These are phyloP conservation scores for Fusarium nurragi DNA, from an alignment of 2,329 filamentous ascomycete species.

Conservation along the genomic window DNA sequence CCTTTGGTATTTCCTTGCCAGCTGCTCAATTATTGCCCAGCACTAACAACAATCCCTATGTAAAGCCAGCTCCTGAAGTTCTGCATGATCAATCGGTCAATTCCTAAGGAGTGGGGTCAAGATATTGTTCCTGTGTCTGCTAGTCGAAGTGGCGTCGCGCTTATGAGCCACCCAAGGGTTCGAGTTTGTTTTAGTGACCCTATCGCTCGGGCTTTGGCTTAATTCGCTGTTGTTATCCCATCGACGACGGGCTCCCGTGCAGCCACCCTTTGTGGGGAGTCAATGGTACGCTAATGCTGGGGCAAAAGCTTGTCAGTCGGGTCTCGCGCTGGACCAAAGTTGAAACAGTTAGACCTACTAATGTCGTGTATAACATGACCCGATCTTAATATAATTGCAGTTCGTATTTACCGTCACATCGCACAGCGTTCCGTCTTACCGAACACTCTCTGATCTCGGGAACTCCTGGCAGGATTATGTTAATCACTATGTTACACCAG, in stretches of 20 bases:
- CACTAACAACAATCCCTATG: constrained; percentile 12
- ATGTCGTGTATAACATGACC: constrained; percentile 13
- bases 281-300: constrained; percentile 22
- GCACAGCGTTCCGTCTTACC: constrained; percentile 3
- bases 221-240: constrained; percentile 4
- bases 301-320: constrained; percentile 36
- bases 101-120: constrained; percentile 41
- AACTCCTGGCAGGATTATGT: neutral
- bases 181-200: constrained; percentile 33
- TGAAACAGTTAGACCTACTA: constrained; percentile 29
- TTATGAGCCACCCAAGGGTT: constrained; percentile 19
- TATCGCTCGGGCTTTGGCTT: constrained; percentile 7
- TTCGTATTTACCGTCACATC: constrained; percentile 32
- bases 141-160: constrained; percentile 30
- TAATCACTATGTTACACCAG: neutral
- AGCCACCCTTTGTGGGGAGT: constrained; percentile 25
- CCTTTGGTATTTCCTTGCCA: neutral
- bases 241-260: neutral
- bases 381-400: constrained; percentile 26
- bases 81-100: constrained; percentile 29
- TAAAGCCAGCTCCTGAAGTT: constrained; percentile 5
- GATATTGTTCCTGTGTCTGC: constrained; percentile 49
- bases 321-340: constrained; percentile 7
- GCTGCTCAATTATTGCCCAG: neutral
- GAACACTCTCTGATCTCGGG: constrained; percentile 8